A percentile compares a stretch with the other conserved stretches of the same genome.
Evolutionary conservation across 2,329 filamentous ascomycete genomes (phyloP).

Genomic region (Ophiostoma fasciatum): DNA sequence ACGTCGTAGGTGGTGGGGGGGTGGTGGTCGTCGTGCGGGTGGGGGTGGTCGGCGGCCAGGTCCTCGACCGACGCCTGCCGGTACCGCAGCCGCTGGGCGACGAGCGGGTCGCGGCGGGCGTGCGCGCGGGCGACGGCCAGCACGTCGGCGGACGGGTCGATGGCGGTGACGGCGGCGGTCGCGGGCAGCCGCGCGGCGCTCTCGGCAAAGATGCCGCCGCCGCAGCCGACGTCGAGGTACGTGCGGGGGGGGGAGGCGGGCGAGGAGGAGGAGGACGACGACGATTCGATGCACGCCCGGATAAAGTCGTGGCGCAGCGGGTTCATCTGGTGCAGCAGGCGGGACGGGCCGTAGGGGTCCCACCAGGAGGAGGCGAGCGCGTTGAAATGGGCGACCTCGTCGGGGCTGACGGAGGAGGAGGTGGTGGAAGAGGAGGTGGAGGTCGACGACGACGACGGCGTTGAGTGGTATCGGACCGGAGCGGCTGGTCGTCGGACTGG

Average conservation of each 20-base stretch:
- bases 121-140: slow-evolving; percentile 63
- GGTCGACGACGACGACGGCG: slow-evolving; percentile 8
- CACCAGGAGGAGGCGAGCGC: slow-evolving; percentile 90
- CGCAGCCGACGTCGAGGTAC: slow-evolving; percentile 89
- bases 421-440: slow-evolving; percentile 7
- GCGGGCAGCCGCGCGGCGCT: slow-evolving; percentile 55
- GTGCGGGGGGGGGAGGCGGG: slow-evolving; percentile 26
- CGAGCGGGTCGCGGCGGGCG: slow-evolving; percentile 50
- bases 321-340: slow-evolving; percentile 95
- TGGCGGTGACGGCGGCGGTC: slow-evolving; percentile 52
- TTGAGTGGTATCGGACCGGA: slow-evolving; percentile 4
- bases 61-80: slow-evolving; percentile 63
- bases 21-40: slow-evolving; percentile 24
- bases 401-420: slow-evolving; percentile 63
- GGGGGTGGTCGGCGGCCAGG: slow-evolving; percentile 21
- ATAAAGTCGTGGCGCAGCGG: slow-evolving; percentile 92
- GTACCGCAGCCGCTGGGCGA: slow-evolving; percentile 54
- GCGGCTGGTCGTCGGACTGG: too few species aligned
- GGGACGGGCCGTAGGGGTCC: slow-evolving; percentile 86
- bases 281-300: slow-evolving; percentile 42
- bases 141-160: slow-evolving; percentile 64
- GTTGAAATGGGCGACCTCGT: slow-evolving; percentile 90
- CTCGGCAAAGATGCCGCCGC: slow-evolving; percentile 92
- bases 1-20: slow-evolving; percentile 46
- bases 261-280: slow-evolving; percentile 15